Percentiles rank a stretch among this genome's conserved stretches.
phyloP scores from a whole-genome alignment of 1,139 yeast genomes.

The Magnusiomyces suaveolens region DNA sequence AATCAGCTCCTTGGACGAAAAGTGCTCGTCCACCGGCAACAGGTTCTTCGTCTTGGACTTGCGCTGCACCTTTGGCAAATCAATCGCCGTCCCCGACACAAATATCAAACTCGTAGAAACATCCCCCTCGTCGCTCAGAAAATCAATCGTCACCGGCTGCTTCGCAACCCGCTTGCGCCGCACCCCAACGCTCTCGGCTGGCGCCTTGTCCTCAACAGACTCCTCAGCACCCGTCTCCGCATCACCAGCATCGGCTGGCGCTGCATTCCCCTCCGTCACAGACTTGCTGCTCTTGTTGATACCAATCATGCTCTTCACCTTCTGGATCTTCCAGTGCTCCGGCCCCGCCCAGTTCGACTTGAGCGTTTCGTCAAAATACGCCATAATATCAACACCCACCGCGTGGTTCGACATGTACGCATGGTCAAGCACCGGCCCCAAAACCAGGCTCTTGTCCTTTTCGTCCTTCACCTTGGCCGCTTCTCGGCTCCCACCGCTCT shows the following conservation, averaged over 20 bases:
- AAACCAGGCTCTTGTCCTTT: neutral
- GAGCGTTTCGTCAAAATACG: slow-evolving; percentile 65
- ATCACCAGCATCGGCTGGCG: too few relatives aligned
- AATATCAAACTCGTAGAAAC: slow-evolving; percentile 43
- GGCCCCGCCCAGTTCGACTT: slow-evolving; percentile 82
- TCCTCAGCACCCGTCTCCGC: too few relatives aligned
- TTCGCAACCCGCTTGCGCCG: slow-evolving; percentile 35
- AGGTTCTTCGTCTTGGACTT: slow-evolving; percentile 38
- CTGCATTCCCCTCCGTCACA: too few relatives aligned
- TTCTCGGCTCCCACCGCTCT: too few relatives aligned
- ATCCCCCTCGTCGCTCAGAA: slow-evolving; percentile 39
- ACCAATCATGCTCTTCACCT: slow-evolving; percentile 36
- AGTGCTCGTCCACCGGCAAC: slow-evolving; percentile 68
- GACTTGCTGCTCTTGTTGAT: slow-evolving; percentile 11
- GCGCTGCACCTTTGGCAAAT: slow-evolving; percentile 39
- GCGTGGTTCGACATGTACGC: too few relatives aligned
- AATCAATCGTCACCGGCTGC: slow-evolving; percentile 40
- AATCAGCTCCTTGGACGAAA: slow-evolving; percentile 59
- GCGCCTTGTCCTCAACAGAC: too few relatives aligned
- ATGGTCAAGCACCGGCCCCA: neutral
- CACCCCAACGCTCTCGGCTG: too few relatives aligned
- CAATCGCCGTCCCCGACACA: slow-evolving; percentile 36
- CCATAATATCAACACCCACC: slow-evolving; percentile 52
- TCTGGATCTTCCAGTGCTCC: slow-evolving; percentile 81
- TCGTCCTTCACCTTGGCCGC: neutral